Evolutionary conservation across 2,329 filamentous ascomycete species (phyloP), one percentile per base, ranked within the genome.

Genomic region (Pseudonectria foliicola): DNA sequence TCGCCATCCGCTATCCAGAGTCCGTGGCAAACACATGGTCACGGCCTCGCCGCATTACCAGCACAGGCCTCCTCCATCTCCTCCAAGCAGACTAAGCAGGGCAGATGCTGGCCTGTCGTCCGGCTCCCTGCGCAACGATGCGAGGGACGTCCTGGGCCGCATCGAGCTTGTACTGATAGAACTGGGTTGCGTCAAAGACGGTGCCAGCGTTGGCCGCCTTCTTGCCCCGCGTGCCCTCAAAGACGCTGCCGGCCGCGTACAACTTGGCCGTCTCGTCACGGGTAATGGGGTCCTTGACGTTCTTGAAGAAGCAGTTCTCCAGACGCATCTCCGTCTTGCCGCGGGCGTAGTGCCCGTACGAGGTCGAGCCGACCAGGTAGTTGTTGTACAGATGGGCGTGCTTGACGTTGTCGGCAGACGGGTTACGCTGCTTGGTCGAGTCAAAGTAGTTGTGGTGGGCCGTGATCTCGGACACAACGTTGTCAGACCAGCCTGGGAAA

Each of bases 311-410:
- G 37, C 43, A 44, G 39, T 53, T 52, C 40, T 53, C 50, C n/a
- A 53, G 41, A 24, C 44, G 42, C 38, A 45, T 45, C 32, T 48
- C 39, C 7, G 49, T 52, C 24, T 27, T 37, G 10, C 49, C 50
- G 7, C 49, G 45, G 10, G 46, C 41, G 33, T 52, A 52, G 44
- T 52, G 47, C 7, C 50, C 49, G 33, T 52, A 50, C 3, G 43
- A 47, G 8, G 42, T 49, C 28, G 42, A 35, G 6, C 46, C 45
- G 34, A 44, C 33, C 13, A 52, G 40, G 31, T 50, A 49, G 38
- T 53, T 53, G 38, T 53, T 53, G 47, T 53, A 53, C n/a, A 53
- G 31, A 29, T 53, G 50, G 14, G 44, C 47, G 33, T 48, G 33
- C 26, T 42, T 42, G 24, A 53, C 39, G 35, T 50, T 50, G 43